phyloP scores from a whole-genome alignment of 345 rosid species.

The Dimocarpus longan region DNA sequence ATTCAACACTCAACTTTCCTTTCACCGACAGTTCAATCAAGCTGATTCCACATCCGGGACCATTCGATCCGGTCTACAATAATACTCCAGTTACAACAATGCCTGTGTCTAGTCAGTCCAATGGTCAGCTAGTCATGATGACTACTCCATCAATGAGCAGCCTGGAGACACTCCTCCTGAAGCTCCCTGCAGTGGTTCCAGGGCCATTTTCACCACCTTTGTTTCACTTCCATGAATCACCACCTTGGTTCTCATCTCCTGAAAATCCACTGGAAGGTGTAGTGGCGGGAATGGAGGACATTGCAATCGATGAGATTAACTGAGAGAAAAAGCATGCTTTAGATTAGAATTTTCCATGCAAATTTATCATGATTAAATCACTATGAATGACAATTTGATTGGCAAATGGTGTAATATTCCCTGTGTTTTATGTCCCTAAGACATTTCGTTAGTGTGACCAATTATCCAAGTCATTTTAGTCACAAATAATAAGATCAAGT shows the following conservation, averaged over 20 bases:
- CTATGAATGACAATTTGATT: no score
- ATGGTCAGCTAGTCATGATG: background rate
- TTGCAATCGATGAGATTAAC: background rate
- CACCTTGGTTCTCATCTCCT: background rate
- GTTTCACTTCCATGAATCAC: conserved; percentile 7
- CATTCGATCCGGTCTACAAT: background rate
- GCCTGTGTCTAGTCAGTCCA: background rate
- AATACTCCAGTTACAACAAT: background rate
- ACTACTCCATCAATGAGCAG: conserved; percentile 8
- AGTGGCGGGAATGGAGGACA: background rate
- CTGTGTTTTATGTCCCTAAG: no score
- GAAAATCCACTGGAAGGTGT: background rate
- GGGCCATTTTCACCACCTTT: background rate
- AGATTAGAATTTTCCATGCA: background rate
- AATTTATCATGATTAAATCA: background rate
- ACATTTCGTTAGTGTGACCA: no score
- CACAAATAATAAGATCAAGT: no score
- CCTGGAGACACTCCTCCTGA: conserved; percentile 17
- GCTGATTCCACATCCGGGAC: background rate
- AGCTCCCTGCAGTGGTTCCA: conserved; percentile 11
- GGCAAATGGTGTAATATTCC: no score
- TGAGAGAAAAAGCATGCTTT: background rate
- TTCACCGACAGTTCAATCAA: background rate
- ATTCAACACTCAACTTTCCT: background rate
- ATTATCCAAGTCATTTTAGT: no score